Evolutionary conservation across 176 grass and related monocot genomes (phyloP).

Genomic region (Metroxylon sagu): DNA sequence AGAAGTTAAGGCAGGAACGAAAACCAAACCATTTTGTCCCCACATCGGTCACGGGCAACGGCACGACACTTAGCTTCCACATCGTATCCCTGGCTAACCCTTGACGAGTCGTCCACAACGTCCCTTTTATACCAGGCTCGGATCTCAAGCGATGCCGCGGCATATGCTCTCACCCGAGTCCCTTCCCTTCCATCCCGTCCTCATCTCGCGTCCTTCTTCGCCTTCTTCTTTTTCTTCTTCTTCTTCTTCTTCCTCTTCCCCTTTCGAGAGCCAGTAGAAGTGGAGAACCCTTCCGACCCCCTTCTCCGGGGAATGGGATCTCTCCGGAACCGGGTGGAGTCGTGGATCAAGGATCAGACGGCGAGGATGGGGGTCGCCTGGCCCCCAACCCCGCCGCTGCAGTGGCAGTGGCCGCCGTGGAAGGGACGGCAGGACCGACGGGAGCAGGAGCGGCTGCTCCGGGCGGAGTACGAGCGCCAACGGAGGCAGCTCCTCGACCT

Average conservation of each 20-base stretch:
- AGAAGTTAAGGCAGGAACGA: too few relatives aligned
- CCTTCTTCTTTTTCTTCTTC: too few relatives aligned
- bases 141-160: neutral
- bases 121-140: too few relatives aligned
- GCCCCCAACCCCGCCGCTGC: conserved; percentile 39
- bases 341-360: conserved; percentile 60
- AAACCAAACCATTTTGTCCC: too few relatives aligned
- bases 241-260: neutral
- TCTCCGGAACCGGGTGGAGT: conserved; percentile 51
- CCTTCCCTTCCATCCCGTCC: neutral
- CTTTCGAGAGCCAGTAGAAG: too few relatives aligned
- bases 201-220: neutral
- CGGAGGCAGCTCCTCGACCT: conserved; percentile 44
- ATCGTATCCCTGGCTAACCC: too few relatives aligned
- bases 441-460: conserved; percentile 50
- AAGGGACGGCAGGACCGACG: conserved; percentile 18
- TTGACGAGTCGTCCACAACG: too few relatives aligned
- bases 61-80: too few relatives aligned
- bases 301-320: neutral
- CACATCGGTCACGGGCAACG: too few relatives aligned
- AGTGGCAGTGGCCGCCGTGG: conserved; percentile 35
- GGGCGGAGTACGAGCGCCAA: conserved; percentile 54
- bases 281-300: too few relatives aligned
- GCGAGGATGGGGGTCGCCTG: conserved; percentile 34
- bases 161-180: neutral